phyloP scores from a whole-genome alignment of 176 grass and related monocot species.

The Cenchrus purpureus region DNA sequence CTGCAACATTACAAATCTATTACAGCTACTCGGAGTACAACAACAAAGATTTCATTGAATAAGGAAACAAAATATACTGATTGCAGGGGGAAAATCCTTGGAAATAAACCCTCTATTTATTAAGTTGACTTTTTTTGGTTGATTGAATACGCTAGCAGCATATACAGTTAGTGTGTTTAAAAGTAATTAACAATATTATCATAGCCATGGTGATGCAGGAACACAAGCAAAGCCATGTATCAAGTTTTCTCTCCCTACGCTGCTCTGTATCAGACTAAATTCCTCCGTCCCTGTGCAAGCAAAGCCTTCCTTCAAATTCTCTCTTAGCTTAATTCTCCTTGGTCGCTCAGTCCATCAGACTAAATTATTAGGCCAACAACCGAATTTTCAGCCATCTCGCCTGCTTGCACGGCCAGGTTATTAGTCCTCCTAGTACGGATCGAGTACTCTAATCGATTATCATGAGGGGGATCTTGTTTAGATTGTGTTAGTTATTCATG shows the following conservation, averaged over 20 bases:
- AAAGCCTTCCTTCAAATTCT: not conserved
- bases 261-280: not conserved
- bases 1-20: too few relatives aligned
- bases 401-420: not conserved
- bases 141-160: not conserved
- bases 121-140: not conserved
- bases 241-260: not conserved
- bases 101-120: too few relatives aligned
- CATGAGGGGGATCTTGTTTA: not conserved
- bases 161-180: not conserved
- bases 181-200: not conserved
- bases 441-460: not conserved
- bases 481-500: not conserved
- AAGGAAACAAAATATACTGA: not conserved
- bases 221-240: not conserved
- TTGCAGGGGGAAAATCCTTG: too few relatives aligned
- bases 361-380: conserved; percentile 20
- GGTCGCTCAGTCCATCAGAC: not conserved
- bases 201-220: not conserved
- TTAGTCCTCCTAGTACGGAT: not conserved
- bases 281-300: not conserved
- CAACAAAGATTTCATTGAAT: too few relatives aligned
- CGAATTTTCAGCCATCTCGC: not conserved
- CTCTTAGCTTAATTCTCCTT: not conserved
- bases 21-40: too few relatives aligned